Percentiles rank a stretch among this genome's conserved stretches.
These are phyloP conservation scores for Candida sakaeoensis DNA, from an alignment of 805 yeast genomes.

Conservation along the genomic window DNA sequence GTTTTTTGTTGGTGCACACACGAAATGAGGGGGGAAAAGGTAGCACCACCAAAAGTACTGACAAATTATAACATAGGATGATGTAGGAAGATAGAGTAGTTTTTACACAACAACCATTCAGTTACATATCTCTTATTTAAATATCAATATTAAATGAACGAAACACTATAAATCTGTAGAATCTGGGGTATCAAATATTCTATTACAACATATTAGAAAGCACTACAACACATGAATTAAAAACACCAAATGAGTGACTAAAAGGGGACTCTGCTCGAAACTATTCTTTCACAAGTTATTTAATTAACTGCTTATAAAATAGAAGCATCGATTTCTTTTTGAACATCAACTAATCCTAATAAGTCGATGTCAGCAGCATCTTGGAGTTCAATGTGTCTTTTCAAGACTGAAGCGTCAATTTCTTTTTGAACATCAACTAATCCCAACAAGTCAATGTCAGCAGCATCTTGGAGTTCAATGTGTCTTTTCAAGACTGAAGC, in stretches of 20 bases:
- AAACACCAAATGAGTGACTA: too few species aligned
- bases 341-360: slow-evolving; percentile 2
- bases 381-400: background rate
- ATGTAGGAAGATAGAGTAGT: too few species aligned
- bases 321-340: background rate
- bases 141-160: background rate
- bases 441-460: background rate
- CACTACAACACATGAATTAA: background rate
- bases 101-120: too few species aligned
- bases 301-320: background rate
- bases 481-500: background rate
- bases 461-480: background rate
- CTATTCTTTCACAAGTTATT: background rate
- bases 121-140: too few species aligned
- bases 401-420: background rate
- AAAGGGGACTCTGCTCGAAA: too few species aligned
- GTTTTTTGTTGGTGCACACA: background rate
- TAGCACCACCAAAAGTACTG: too few species aligned
- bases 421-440: background rate
- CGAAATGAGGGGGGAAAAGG: too few species aligned
- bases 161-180: background rate
- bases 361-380: background rate
- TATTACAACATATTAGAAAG: background rate
- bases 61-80: too few species aligned
- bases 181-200: background rate